Conservation (phyloP, 805 yeast genomes). For the Candida andamanensis region DNA sequence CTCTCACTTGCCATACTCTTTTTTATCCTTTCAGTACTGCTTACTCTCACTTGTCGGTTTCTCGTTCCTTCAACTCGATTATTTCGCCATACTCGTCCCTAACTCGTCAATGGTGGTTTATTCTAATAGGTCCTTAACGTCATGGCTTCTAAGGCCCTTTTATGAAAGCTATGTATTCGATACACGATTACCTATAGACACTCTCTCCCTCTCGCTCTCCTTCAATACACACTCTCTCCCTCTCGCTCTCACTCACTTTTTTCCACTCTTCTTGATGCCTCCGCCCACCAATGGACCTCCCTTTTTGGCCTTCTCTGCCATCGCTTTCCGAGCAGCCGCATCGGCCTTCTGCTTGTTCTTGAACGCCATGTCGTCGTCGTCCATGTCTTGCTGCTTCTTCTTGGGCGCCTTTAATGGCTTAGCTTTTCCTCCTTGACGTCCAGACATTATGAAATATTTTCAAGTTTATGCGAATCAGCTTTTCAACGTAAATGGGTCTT, state of each 20-base stretch:
- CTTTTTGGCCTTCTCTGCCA: constrained; percentile 79
- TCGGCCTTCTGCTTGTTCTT: constrained; percentile 94
- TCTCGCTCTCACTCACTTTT: constrained; percentile 23
- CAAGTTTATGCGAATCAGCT: background rate
- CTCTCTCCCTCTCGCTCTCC: no score
- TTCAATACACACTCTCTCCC: no score
- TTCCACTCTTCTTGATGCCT: constrained; percentile 86
- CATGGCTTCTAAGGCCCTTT: no score
- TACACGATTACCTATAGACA: no score
- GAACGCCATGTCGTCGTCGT: constrained; percentile 87
- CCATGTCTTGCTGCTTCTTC: constrained; percentile 69
- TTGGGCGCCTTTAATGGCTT: constrained; percentile 87
- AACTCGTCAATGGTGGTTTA: no score
- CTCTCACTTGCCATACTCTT: no score
- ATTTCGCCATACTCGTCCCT: no score
- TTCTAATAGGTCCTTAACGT: no score
- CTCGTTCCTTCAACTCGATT: no score
- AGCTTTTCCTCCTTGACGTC: constrained; percentile 96
- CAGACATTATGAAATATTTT: constrained; percentile 56
- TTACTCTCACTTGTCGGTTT: no score
- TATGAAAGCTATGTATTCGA: no score
- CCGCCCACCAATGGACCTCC: constrained; percentile 93
- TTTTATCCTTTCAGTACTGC: no score
- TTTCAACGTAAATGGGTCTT: background rate
- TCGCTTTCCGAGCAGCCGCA: constrained; percentile 86